Conservation (phyloP, 345 rosid species). For the Rhodomyrtus tomentosa region DNA sequence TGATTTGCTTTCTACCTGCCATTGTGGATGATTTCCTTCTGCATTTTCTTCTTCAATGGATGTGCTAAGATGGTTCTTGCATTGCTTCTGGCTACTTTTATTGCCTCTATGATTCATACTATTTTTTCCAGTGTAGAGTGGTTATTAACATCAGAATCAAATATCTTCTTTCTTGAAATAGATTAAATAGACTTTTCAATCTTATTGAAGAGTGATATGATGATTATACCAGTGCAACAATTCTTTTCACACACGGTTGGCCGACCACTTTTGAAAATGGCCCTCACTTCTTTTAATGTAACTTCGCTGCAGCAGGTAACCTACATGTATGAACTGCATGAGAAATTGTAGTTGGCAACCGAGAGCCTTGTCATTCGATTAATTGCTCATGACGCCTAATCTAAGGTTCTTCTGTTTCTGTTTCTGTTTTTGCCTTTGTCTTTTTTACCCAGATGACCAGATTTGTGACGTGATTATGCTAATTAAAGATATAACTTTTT, state of each 20-base stretch:
- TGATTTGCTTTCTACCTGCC: background rate
- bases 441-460: background rate
- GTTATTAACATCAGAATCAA: background rate
- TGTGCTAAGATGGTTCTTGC: background rate
- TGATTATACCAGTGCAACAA: background rate
- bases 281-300: background rate
- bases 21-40: background rate
- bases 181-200: background rate
- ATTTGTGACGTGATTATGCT: background rate
- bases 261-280: background rate
- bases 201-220: background rate
- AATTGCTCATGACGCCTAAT: background rate
- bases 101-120: background rate
- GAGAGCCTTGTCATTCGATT: background rate
- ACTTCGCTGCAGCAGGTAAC: background rate
- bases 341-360: background rate
- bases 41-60: background rate
- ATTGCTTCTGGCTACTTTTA: background rate
- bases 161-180: background rate
- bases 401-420: background rate
- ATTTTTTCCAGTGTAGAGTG: background rate
- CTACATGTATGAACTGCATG: background rate
- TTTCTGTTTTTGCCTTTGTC: background rate
- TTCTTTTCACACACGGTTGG: background rate
- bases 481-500: background rate